Percentiles rank a stretch among this genome's conserved stretches.
phyloP scores from a whole-genome alignment of 345 rosid genomes.

The Corymbia maculata region DNA sequence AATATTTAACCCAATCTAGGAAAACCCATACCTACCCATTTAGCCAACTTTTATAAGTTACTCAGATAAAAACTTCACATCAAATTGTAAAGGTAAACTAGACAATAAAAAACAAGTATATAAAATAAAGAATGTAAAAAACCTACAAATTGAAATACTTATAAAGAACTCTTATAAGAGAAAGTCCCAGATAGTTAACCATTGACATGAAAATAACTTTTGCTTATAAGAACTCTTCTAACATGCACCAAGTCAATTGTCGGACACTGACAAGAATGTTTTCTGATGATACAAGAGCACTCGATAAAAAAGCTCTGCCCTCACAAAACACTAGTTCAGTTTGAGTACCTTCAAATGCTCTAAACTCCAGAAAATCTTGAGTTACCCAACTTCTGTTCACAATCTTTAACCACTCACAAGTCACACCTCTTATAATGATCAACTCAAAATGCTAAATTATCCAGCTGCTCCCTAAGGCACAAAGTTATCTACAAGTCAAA shows the following conservation, averaged over 20 bases:
- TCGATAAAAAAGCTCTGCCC: neutral
- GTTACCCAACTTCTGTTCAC: neutral
- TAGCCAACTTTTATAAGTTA: neutral
- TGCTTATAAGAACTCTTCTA: neutral
- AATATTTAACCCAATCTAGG: neutral
- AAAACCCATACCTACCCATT: neutral
- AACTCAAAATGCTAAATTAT: neutral
- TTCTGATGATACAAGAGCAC: neutral
- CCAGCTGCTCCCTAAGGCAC: neutral
- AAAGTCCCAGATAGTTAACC: neutral
- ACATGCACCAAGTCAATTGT: neutral
- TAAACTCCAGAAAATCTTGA: neutral
- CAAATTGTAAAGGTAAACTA: neutral
- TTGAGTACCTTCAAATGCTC: neutral
- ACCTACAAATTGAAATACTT: neutral
- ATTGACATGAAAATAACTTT: neutral
- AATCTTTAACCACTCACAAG: neutral
- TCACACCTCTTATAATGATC: neutral
- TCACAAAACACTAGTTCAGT: neutral
- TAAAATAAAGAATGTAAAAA: neutral
- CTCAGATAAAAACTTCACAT: neutral
- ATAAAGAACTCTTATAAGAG: neutral
- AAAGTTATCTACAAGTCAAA: neutral
- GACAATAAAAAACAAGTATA: neutral
- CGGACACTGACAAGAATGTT: neutral